phyloP scores from a whole-genome alignment of 192 early-diverging fungal genomes.

The Backusella tarrabulga region DNA sequence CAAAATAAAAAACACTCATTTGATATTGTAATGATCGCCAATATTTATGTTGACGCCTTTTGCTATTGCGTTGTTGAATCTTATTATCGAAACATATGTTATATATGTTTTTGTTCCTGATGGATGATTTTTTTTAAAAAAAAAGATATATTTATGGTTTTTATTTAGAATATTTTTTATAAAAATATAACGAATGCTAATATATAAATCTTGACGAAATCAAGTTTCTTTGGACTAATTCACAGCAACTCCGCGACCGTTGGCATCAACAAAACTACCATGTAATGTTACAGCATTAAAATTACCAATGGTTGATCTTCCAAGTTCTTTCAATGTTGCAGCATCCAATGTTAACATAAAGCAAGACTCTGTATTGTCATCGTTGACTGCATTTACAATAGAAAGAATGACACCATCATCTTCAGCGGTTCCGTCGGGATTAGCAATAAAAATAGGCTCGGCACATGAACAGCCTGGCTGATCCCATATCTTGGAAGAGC shows the following conservation, averaged over 20 bases:
- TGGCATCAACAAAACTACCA: slow-evolving; percentile 27
- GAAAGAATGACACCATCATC: slow-evolving; percentile 37
- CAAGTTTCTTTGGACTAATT: neutral
- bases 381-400: slow-evolving; percentile 23
- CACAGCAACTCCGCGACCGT: slow-evolving; percentile 7
- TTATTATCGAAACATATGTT: neutral
- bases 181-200: neutral
- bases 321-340: slow-evolving; percentile 27
- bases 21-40: neutral
- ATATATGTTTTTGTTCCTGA: neutral
- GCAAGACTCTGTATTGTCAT: slow-evolving; percentile 17
- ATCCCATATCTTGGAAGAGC: slow-evolving; percentile 27
- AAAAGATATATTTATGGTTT: neutral
- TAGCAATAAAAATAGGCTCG: slow-evolving; percentile 39
- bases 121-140: neutral
- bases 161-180: neutral
- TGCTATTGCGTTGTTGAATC: neutral
- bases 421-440: slow-evolving; percentile 24
- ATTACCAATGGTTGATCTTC: slow-evolving; percentile 25
- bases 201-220: neutral
- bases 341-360: slow-evolving; percentile 37
- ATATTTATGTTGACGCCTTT: neutral
- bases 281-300: slow-evolving; percentile 29
- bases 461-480: slow-evolving; percentile 35
- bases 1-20: neutral